Evolutionary conservation across 2,329 filamentous ascomycete genomes (phyloP).

Genomic region (Colletotrichum gigasporum): DNA sequence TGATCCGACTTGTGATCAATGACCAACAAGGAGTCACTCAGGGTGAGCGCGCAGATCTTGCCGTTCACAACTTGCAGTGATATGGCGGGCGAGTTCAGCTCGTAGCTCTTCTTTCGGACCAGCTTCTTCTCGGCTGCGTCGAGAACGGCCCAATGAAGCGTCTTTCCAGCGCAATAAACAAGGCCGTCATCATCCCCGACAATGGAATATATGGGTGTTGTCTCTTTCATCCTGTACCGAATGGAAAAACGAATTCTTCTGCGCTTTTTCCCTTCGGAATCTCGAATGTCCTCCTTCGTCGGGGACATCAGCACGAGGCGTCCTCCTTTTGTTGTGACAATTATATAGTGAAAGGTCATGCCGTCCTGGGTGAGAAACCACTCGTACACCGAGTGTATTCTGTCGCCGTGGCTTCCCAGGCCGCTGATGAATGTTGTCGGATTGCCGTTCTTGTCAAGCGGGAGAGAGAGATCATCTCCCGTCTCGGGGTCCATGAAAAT

Average conservation of each 20-base stretch:
- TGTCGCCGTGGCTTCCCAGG: constrained; percentile 65
- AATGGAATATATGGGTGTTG: constrained; percentile 64
- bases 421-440: constrained; percentile 60
- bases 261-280: constrained; percentile 32
- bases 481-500: constrained; percentile 66
- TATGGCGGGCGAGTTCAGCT: constrained; percentile 63
- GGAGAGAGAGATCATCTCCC: constrained; percentile 59
- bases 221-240: constrained; percentile 22
- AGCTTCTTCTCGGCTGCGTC: constrained; percentile 62
- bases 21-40: constrained; percentile 64
- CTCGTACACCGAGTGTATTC: constrained; percentile 68
- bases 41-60: constrained; percentile 62
- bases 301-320: constrained; percentile 61
- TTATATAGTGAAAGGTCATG: constrained; percentile 69
- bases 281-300: constrained; percentile 28
- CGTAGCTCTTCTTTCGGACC: constrained; percentile 53
- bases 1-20: constrained; percentile 56
- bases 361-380: constrained; percentile 69
- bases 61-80: constrained; percentile 57
- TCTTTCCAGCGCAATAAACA: constrained; percentile 63
- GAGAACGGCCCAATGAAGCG: constrained; percentile 65
- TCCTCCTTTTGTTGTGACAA: constrained; percentile 66
- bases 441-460: constrained; percentile 52
- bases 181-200: constrained; percentile 64
- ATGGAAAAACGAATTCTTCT: constrained; percentile 23